Evolutionary conservation across 1,284 basidiomycete genomes (phyloP).

Genomic region (Leccinum subatratum): DNA sequence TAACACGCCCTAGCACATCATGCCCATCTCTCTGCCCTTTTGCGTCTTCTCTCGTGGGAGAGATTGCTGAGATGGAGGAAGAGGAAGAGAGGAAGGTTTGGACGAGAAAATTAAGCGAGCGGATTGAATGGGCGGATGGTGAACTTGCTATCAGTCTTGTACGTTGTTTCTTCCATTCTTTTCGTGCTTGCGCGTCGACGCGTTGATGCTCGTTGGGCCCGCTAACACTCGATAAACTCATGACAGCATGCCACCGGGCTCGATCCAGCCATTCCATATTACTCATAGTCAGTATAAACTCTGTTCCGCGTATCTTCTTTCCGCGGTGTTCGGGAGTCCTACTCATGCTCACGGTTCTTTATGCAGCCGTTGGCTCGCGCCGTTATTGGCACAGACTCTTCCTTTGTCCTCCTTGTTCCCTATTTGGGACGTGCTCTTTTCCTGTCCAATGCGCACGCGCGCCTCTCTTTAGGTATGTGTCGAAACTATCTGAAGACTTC

Average conservation of each 20-base stretch:
- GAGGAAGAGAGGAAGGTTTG: conserved; percentile 56
- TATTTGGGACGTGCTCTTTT: conserved; percentile 69
- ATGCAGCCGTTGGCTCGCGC: conserved; percentile 69
- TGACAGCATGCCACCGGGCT: conserved; percentile 55
- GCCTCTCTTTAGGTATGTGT: conserved; percentile 51
- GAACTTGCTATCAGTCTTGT: conserved; percentile 63
- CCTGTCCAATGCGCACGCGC: conserved; percentile 49
- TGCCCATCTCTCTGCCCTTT: conserved; percentile 58
- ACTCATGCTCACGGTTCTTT: background rate
- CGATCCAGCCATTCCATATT: conserved; percentile 70
- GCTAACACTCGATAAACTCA: conserved; percentile 10
- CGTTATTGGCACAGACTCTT: conserved; percentile 66
- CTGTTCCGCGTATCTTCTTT: conserved; percentile 2
- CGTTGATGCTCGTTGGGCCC: background rate
- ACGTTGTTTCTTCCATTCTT: conserved; percentile 32
- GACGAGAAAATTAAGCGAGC: conserved; percentile 60
- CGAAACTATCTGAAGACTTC: background rate
- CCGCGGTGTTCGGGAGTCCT: background rate
- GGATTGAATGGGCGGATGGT: conserved; percentile 59
- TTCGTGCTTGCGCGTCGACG: background rate
- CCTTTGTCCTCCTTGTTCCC: conserved; percentile 56
- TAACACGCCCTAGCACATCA: conserved; percentile 46
- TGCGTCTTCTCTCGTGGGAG: conserved; percentile 67
- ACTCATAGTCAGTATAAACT: conserved; percentile 62
- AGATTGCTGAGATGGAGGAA: conserved; percentile 67